Conservation (phyloP, 768 basidiomycete genomes). For the Pholiota conissans region DNA sequence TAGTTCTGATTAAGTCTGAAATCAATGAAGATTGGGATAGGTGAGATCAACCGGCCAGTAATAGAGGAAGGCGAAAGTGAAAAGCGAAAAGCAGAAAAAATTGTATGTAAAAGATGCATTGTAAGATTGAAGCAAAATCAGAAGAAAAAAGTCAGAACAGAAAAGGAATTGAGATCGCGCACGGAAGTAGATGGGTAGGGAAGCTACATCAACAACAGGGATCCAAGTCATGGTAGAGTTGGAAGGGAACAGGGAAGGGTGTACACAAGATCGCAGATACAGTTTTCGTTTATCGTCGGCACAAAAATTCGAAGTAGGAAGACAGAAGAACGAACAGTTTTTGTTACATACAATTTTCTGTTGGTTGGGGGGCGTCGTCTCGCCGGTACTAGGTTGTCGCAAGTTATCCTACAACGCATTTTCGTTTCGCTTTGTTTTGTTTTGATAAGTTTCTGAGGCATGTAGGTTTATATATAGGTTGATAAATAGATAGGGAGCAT, state of each 20-base stretch:
- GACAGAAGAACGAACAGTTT: not conserved
- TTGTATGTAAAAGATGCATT: not conserved
- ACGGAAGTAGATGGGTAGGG: not conserved
- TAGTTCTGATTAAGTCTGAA: too few relatives aligned
- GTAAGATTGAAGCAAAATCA: not conserved
- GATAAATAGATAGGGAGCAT: conserved; percentile 20
- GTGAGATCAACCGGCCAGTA: too few relatives aligned
- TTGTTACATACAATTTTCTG: not conserved
- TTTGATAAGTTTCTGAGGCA: conserved; percentile 6
- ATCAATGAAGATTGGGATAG: too few relatives aligned
- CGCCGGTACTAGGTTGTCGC: not conserved
- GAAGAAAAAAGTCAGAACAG: not conserved
- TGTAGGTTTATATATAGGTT: conserved; percentile 7
- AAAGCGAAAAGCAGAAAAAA: too few relatives aligned
- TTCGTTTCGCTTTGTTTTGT: conserved; percentile 9
- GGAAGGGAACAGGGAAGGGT: too few relatives aligned
- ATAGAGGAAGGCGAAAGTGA: too few relatives aligned
- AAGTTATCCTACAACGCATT: not conserved
- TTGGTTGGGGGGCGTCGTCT: not conserved
- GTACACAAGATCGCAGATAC: not conserved
- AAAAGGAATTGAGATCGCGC: not conserved
- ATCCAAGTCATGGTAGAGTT: not conserved
- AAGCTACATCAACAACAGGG: not conserved
- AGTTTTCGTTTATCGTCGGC: not conserved
- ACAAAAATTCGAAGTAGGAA: not conserved